Conservation (phyloP, 345 rosid species). For the Hibiscus mutabilis region DNA sequence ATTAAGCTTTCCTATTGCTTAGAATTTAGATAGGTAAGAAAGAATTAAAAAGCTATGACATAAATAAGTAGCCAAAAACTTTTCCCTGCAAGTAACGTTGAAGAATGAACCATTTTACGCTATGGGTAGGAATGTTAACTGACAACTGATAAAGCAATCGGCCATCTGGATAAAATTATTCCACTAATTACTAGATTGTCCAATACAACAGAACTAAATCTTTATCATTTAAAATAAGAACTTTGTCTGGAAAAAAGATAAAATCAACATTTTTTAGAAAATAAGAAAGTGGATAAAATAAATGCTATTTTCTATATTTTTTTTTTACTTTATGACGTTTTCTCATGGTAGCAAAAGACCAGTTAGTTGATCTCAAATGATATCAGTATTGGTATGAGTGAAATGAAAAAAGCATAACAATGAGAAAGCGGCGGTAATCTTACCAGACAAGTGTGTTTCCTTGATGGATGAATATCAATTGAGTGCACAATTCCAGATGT, state of each 20-base stretch:
- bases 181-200: too few species aligned
- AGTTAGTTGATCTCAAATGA: neutral
- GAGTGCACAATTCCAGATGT: conserved; percentile 73
- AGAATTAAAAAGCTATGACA: too few species aligned
- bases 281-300: neutral
- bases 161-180: too few species aligned
- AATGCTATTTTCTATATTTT: neutral
- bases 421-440: conserved; percentile 10
- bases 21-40: too few species aligned
- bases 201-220: neutral
- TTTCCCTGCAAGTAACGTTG: too few species aligned
- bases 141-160: too few species aligned
- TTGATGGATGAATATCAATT: conserved; percentile 80
- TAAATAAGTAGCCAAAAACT: too few species aligned
- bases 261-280: neutral
- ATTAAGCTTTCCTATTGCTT: too few species aligned
- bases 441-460: conserved; percentile 88
- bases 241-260: neutral
- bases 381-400: neutral
- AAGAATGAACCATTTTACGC: too few species aligned
- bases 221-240: neutral
- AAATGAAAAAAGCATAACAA: neutral
- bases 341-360: neutral
- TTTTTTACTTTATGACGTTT: neutral
- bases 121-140: too few species aligned